Evolutionary conservation across 257 asterid genomes (phyloP).

Genomic region (Perilla frutescens): DNA sequence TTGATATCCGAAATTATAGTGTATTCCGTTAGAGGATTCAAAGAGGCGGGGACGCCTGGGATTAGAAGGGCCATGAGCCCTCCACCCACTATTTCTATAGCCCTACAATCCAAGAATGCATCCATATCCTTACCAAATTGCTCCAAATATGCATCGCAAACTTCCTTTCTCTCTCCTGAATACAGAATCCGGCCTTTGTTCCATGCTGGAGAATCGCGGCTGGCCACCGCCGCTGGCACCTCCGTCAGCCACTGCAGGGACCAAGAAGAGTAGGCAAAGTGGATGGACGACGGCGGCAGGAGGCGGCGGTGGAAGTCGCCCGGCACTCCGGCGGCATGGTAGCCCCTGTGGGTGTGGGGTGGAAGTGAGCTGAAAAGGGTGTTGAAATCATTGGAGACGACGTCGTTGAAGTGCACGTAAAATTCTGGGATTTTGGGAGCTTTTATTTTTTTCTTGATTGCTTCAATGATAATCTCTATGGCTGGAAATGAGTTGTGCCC

Average conservation of each 20-base stretch:
- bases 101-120: constrained; percentile 36
- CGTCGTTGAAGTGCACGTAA: constrained; percentile 39
- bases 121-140: constrained; percentile 26
- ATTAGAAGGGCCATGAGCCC: constrained; percentile 44
- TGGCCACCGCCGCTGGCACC: constrained; percentile 27
- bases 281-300: constrained; percentile 40
- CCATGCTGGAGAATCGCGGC: constrained; percentile 32
- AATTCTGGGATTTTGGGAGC: constrained; percentile 4
- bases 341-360: neutral
- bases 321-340: constrained; percentile 31
- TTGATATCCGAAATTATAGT: neutral
- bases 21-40: constrained; percentile 6
- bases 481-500: constrained; percentile 50
- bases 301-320: constrained; percentile 39
- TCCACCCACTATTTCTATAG: constrained; percentile 37
- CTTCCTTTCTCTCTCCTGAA: no score
- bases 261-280: constrained; percentile 41
- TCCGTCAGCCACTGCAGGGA: constrained; percentile 40
- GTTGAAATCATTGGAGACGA: neutral
- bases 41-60: constrained; percentile 33
- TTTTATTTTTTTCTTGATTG: constrained; percentile 14
- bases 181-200: constrained; percentile 35
- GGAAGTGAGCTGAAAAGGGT: constrained; percentile 38
- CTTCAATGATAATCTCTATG: constrained; percentile 34
- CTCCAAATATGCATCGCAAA: no score